These are phyloP conservation scores for Omphalotus olearius DNA, from an alignment of 1,284 basidiomycete genomes.

Conservation along the genomic window DNA sequence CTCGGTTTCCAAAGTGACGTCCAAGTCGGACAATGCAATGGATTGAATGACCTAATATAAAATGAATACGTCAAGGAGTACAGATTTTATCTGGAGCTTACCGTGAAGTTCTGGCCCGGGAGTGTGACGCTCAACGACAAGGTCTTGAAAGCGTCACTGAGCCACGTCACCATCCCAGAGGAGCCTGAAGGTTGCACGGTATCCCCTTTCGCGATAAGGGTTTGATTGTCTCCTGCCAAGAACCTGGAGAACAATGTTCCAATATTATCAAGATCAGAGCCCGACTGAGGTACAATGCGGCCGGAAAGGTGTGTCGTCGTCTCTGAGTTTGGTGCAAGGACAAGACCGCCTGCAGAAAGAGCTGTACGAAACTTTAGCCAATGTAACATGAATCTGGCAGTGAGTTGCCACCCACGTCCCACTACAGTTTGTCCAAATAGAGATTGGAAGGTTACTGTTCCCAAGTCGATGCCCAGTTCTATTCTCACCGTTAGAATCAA, in stretches of 20 bases:
- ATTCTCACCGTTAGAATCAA: constrained; percentile 17
- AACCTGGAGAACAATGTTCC: constrained; percentile 68
- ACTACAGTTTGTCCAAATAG: constrained; percentile 51
- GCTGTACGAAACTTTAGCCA: constrained; percentile 28
- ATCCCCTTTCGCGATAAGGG: constrained; percentile 55
- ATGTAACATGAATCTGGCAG: neutral
- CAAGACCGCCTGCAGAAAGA: constrained; percentile 45
- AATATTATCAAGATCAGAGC: constrained; percentile 48
- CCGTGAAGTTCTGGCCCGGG: constrained; percentile 59
- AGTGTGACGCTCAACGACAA: constrained; percentile 60
- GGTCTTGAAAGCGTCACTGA: constrained; percentile 68
- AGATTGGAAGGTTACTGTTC: constrained; percentile 62
- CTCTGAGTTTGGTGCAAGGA: constrained; percentile 47
- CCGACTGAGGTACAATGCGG: constrained; percentile 58
- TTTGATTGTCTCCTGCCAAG: constrained; percentile 63
- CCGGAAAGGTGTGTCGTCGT: constrained; percentile 57
- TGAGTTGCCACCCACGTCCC: constrained; percentile 44
- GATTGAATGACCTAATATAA: constrained; percentile 56
- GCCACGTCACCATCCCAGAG: constrained; percentile 53
- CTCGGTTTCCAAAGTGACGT: constrained; percentile 46
- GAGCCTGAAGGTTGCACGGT: constrained; percentile 59
- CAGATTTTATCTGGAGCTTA: constrained; percentile 18
- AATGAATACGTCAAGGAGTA: neutral
- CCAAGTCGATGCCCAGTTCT: constrained; percentile 73
- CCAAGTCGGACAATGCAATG: constrained; percentile 60